Percentiles rank a stretch among this genome's conserved stretches.
Conservation (phyloP, 441 rosid species). For the Mallotus japonicus region DNA sequence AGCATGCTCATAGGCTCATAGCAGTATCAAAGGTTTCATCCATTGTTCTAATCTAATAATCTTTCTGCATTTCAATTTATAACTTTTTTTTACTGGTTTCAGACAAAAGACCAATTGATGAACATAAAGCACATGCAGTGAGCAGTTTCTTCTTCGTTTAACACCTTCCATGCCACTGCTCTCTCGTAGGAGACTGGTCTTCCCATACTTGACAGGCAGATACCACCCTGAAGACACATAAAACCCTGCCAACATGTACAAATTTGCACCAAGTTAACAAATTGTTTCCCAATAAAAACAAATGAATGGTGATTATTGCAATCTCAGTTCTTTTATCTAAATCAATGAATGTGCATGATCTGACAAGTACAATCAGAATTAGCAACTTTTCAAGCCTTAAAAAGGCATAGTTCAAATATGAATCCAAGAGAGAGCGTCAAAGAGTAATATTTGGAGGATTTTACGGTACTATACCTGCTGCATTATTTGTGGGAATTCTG, state of each 20-base stretch:
- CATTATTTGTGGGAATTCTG: slow-evolving; percentile 87
- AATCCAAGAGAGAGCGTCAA: not conserved
- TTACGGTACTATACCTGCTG: slow-evolving; percentile 57
- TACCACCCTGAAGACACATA: slow-evolving; percentile 82
- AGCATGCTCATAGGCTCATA: slow-evolving; percentile 11
- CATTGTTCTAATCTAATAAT: slow-evolving; percentile 9
- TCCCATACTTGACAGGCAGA: slow-evolving; percentile 96
- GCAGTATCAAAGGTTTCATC: slow-evolving; percentile 16
- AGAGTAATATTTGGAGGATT: not conserved
- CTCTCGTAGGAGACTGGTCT: slow-evolving; percentile 92
- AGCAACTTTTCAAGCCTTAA: not conserved
- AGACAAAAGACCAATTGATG: slow-evolving; percentile 96
- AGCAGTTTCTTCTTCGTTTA: slow-evolving; percentile 85
- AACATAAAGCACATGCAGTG: slow-evolving; percentile 98
- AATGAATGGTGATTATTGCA: not conserved
- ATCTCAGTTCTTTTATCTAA: not conserved
- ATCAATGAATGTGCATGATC: not conserved
- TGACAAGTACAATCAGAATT: no score
- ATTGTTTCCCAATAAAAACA: not conserved
- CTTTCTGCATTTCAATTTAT: not conserved
- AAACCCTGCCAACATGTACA: slow-evolving; percentile 52
- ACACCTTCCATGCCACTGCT: slow-evolving; percentile 97
- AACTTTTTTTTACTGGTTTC: slow-evolving; percentile 20
- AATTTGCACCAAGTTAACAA: not conserved
- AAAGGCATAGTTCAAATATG: not conserved